A percentile compares a stretch with the other conserved stretches of the same genome.
Conservation (phyloP, 139 green algal genomes). For the Auxenochlorella pyrenoidosa region DNA sequence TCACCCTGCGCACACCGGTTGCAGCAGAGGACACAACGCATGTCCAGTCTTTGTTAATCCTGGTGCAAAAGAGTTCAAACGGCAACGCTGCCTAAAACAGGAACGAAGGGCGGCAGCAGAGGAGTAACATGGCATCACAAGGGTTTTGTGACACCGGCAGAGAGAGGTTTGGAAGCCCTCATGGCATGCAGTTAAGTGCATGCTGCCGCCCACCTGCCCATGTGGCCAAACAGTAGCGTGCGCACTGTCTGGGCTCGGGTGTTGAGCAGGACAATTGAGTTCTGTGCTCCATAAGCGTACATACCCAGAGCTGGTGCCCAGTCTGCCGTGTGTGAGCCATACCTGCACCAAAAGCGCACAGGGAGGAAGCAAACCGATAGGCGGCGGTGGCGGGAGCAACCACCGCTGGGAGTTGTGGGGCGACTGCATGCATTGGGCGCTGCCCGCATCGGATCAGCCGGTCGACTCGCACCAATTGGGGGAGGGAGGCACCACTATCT, state of each 20-base stretch:
- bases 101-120: too few species aligned
- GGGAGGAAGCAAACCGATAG: not conserved
- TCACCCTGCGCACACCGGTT: constrained; percentile 21
- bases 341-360: constrained; percentile 12
- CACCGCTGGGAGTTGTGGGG: not conserved
- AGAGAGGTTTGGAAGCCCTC: too few species aligned
- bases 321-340: constrained; percentile 39
- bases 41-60: not conserved
- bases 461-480: constrained; percentile 34
- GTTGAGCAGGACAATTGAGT: constrained; percentile 37
- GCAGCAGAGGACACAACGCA: too few species aligned
- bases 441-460: too few species aligned
- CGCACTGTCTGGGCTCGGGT: constrained; percentile 1
- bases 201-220: constrained; percentile 28
- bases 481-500: constrained; percentile 26
- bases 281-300: constrained; percentile 41
- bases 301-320: not conserved
- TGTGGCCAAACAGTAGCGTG: constrained; percentile 35
- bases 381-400: not conserved
- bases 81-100: too few species aligned
- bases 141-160: too few species aligned
- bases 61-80: too few species aligned
- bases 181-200: too few species aligned
- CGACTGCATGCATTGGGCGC: not conserved
- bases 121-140: too few species aligned